Conservation (phyloP, 2,329 filamentous ascomycete species). For the Rutstroemia sp. region DNA sequence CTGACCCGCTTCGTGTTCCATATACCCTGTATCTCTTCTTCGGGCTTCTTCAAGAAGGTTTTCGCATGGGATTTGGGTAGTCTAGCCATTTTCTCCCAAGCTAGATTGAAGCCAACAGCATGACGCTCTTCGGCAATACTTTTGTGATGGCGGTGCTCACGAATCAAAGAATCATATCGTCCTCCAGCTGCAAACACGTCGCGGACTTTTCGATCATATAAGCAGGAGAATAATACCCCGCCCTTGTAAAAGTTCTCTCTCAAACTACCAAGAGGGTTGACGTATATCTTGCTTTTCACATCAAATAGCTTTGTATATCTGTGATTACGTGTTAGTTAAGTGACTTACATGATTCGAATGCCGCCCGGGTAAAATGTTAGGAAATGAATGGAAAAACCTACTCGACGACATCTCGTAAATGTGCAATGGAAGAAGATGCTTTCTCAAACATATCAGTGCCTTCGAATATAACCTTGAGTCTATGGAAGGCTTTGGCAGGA, state of each 20-base stretch:
- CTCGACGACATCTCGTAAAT: conserved; percentile 69
- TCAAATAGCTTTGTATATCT: conserved; percentile 66
- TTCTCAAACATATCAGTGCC: conserved; percentile 63
- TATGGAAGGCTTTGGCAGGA: conserved; percentile 48
- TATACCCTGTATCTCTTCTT: conserved; percentile 52
- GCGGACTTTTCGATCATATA: conserved; percentile 75
- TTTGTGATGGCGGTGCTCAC: conserved; percentile 69
- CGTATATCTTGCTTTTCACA: conserved; percentile 69
- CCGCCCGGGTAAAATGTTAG: neutral
- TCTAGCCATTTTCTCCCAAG: conserved; percentile 67
- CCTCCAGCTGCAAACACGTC: conserved; percentile 91
- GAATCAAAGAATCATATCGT: conserved; percentile 83
- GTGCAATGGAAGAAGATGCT: conserved; percentile 67
- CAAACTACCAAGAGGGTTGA: conserved; percentile 78
- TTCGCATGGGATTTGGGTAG: conserved; percentile 42
- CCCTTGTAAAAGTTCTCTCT: conserved; percentile 87
- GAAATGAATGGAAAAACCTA: neutral
- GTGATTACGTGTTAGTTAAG: neutral
- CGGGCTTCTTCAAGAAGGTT: conserved; percentile 60
- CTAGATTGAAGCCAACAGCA: conserved; percentile 86
- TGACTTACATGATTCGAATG: neutral
- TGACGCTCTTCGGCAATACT: conserved; percentile 59
- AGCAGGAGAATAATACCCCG: conserved; percentile 82
- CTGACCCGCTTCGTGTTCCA: conserved; percentile 59
- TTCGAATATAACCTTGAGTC: conserved; percentile 52